Evolutionary conservation across 2,329 filamentous ascomycete genomes (phyloP), one percentile per base, ranked within the genome.

Genomic region (Neofusicoccum umdonicola): DNA sequence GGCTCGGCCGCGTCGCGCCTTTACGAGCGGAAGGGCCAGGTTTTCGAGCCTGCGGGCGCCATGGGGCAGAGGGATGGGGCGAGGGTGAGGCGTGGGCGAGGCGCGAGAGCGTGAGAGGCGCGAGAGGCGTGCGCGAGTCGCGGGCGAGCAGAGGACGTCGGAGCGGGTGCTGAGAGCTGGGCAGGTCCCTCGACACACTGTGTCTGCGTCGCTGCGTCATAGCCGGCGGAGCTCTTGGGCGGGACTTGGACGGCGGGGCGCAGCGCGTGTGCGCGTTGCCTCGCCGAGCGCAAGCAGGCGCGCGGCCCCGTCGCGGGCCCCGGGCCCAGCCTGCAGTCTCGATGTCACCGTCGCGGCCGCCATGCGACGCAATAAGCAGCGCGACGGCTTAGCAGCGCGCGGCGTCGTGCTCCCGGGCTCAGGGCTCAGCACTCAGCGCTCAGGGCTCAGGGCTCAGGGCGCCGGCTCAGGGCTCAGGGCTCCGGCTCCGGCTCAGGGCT

Each of bases 181-280:
- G 27, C 27, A 31, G 17, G 31, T 42, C 42, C 42, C 42, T 19
- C 35, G 52, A 54, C 35, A 54, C 35, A 17, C 50, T 19, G 52
- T 56, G 17, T 37, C 52, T 45, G 19, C 27, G 48, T 51, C 48
- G 27, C 48, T 15, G 48, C 54, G 54, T 58, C 54, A 58, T 58
- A 34, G 54, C 39, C 39, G 37, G 45, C 4, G 9, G 17, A 34
- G 34, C n/a, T 41, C 51, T 41, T 56, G 50, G 19, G n/a, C 42
- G 42, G 7, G 17, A 12, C 31, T 52, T 37, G 39, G 52, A 17
- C 52, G 34, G 34, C 19, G 39, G 54, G 54, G 54, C 54, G 54
- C 54, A 58, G 52, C 22, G 17, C 13, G 52, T n/a, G 19, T 31
- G 52, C 39, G 54, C 54, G 39, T 31, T 45, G 39, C 54, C 44